Conservation (phyloP, 805 yeast species). For the Starmera amethionina region DNA sequence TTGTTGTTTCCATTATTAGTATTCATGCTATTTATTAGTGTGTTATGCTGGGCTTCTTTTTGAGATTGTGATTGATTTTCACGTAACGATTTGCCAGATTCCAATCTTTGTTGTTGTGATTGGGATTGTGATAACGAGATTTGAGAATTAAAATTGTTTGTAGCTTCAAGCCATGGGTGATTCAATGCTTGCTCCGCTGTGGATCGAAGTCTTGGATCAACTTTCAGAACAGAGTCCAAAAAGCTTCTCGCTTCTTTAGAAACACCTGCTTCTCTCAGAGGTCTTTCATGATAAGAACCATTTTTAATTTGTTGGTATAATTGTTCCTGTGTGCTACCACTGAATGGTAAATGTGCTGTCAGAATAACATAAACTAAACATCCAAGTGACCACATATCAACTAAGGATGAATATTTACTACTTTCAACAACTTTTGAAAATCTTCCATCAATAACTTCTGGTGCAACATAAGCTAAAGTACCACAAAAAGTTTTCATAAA, state of each 20-base stretch:
- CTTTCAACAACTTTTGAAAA: conserved; percentile 16
- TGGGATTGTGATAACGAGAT: conserved; percentile 63
- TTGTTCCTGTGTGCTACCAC: conserved; percentile 84
- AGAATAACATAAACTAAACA: conserved; percentile 86
- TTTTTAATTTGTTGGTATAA: conserved; percentile 63
- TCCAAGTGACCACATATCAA: conserved; percentile 97
- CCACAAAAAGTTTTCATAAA: conserved; percentile 97
- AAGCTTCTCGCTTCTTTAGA: conserved; percentile 67
- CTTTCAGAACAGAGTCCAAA: conserved; percentile 58
- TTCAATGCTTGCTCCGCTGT: conserved; percentile 67
- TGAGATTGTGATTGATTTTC: too few species aligned
- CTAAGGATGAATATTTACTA: conserved; percentile 64
- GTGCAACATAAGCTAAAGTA: conserved; percentile 93
- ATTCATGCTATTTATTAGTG: too few species aligned
- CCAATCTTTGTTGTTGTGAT: conserved; percentile 49
- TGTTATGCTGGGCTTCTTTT: too few species aligned
- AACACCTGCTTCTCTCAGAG: conserved; percentile 55
- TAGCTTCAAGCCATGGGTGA: conserved; percentile 66
- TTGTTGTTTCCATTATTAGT: conserved; percentile 9
- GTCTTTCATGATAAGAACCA: conserved; percentile 75
- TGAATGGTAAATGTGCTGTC: conserved; percentile 91
- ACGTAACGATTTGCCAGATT: conserved; percentile 20
- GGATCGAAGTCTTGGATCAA: conserved; percentile 63
- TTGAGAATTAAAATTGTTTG: conserved; percentile 20
- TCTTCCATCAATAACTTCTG: conserved; percentile 61